Evolutionary conservation across 2,329 filamentous ascomycete species (phyloP), one percentile per base, ranked within the genome.

Genomic region (Cercospora janseana): DNA sequence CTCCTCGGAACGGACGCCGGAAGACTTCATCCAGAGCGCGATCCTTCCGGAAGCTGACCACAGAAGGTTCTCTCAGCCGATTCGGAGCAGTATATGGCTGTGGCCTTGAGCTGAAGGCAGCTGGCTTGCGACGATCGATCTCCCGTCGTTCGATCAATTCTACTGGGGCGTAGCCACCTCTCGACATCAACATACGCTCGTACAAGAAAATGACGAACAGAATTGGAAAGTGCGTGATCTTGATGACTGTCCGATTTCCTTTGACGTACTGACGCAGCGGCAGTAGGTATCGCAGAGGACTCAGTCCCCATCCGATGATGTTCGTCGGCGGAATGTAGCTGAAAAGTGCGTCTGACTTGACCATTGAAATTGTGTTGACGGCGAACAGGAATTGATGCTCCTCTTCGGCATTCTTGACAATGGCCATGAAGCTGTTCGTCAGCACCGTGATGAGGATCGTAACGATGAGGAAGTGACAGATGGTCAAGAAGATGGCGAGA

Each of bases 291-390:
- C 91, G 81, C 35, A 94, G 69, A 0, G 92, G 92, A 62, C 90
- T 90, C 21, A 95, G 75, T 0, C 92, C 66, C 92, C 91, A 97
- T 1, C 88, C 91, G 56, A 96, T 79, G 23, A 96, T 86, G 65
- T 97, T 97, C 10, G 87, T 86, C 0, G 92, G 92, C 1, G 92
- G 87, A 54, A 96, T 81, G 66, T 96, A 96, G 3, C 89, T 94
- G 74, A 97, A 97, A 0, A 96, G 75, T 0, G 90, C 87, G 67
- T 97, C 92, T n/a, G 93, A 95, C 69, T 96, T 97, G 58, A 96
- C 92, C 88, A 95, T 94, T 4, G 89, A 94, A 42, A 96, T 95
- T 4, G 92, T 94, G 66, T 96, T 97, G 68, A 97, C 90, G 0
- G 92, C 92, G 64, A 97, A 96, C 2, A 96, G 72, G 66, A 95